Percentiles rank a stretch among this genome's conserved stretches.
These are phyloP conservation scores for Pseudogymnoascus sp. DNA, from an alignment of 2,329 filamentous ascomycete genomes.

Conservation along the genomic window DNA sequence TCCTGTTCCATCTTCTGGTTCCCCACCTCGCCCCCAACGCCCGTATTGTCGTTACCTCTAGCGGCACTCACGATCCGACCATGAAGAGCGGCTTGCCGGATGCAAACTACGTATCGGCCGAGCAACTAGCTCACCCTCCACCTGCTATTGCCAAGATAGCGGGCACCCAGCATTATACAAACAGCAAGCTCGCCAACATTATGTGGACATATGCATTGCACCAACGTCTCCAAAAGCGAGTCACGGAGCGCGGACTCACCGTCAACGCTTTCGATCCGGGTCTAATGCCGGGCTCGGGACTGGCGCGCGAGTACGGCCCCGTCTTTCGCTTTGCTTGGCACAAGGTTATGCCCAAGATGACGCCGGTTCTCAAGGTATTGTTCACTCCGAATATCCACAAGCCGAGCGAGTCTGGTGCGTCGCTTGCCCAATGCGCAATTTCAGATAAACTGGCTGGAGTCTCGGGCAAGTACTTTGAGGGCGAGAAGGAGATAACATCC, in stretches of 20 bases:
- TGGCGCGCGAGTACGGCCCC: slow-evolving; percentile 30
- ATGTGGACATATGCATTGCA: slow-evolving; percentile 42
- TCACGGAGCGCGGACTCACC: slow-evolving; percentile 28
- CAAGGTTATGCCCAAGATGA: slow-evolving; percentile 29
- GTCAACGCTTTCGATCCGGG: slow-evolving; percentile 39
- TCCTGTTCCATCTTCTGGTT: slow-evolving; percentile 40
- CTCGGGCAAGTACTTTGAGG: slow-evolving; percentile 39
- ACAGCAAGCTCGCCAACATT: slow-evolving; percentile 39
- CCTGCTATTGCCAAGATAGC: slow-evolving; percentile 22
- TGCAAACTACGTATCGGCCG: slow-evolving; percentile 35
- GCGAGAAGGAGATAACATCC: slow-evolving; percentile 31
- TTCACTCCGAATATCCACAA: slow-evolving; percentile 32
- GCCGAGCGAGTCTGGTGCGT: slow-evolving; percentile 32
- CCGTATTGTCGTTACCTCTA: slow-evolving; percentile 38
- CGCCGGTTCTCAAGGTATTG: slow-evolving; percentile 31
- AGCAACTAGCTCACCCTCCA: slow-evolving; percentile 37
- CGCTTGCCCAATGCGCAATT: slow-evolving; percentile 35
- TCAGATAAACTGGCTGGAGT: slow-evolving; percentile 28
- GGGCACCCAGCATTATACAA: slow-evolving; percentile 36
- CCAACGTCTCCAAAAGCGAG: slow-evolving; percentile 26
- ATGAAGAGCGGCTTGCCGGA: slow-evolving; percentile 35
- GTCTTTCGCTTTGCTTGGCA: slow-evolving; percentile 30
- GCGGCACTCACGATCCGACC: slow-evolving; percentile 40
- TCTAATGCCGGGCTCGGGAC: slow-evolving; percentile 39
- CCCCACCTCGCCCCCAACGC: slow-evolving; percentile 32